Percentiles rank a stretch among this genome's conserved stretches.
phyloP scores from a whole-genome alignment of 73 alveolate species.

The Loxodes magnus region DNA sequence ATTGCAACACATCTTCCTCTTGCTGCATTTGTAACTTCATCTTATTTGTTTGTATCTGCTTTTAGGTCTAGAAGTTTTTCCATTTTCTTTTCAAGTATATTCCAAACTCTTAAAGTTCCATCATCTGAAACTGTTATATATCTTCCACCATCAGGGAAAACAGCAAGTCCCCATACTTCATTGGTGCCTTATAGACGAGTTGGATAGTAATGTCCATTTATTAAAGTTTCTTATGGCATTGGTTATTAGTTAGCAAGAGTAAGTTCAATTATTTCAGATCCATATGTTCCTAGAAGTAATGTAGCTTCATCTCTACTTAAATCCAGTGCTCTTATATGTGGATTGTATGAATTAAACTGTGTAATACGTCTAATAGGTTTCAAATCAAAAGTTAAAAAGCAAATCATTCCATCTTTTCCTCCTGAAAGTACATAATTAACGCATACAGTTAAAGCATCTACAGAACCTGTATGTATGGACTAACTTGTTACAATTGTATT shows the following conservation, averaged over 20 bases:
- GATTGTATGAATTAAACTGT: constrained; percentile 34
- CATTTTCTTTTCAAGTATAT: constrained; percentile 16
- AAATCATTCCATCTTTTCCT: constrained; percentile 74
- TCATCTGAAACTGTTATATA: constrained; percentile 60
- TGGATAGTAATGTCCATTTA: constrained; percentile 32
- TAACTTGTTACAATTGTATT: constrained; percentile 20
- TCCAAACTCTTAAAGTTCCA: constrained; percentile 69
- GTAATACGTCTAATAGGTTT: too few species aligned
- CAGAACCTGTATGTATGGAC: constrained; percentile 44
- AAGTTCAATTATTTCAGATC: constrained; percentile 78
- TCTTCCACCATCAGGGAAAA: constrained; percentile 29
- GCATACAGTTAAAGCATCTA: constrained; percentile 68
- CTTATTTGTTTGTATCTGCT: constrained; percentile 24
- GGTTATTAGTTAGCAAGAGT: constrained; percentile 6
- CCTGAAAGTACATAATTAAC: constrained; percentile 77
- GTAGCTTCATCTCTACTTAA: constrained; percentile 26
- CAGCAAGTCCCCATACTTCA: constrained; percentile 76
- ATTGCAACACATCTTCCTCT: constrained; percentile 70
- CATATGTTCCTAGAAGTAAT: constrained; percentile 75
- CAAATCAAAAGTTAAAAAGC: constrained; percentile 34
- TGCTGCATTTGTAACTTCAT: constrained; percentile 41
- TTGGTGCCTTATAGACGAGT: constrained; percentile 42
- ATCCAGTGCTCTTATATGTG: constrained; percentile 67
- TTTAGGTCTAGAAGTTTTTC: constrained; percentile 21
- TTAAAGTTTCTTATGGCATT: constrained; percentile 8